A percentile compares a stretch with the other conserved stretches of the same genome.
Evolutionary conservation across 2,329 filamentous ascomycete species (phyloP).

Genomic region (Fusarium concolor): DNA sequence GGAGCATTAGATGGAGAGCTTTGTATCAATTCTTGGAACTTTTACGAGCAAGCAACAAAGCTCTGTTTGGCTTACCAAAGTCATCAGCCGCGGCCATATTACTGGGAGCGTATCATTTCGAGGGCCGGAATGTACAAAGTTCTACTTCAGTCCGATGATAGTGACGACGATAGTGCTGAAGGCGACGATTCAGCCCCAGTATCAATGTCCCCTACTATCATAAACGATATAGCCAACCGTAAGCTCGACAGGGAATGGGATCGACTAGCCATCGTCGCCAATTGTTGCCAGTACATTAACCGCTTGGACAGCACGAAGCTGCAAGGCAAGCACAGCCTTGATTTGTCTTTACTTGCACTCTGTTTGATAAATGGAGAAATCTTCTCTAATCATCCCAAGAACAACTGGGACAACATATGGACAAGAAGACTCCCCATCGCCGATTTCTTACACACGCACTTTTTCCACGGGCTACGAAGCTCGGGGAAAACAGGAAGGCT

Average conservation of each 20-base stretch:
- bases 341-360: neutral
- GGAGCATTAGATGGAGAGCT: neutral
- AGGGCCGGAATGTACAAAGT: neutral
- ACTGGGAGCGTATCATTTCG: accelerated
- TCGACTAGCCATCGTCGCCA: neutral
- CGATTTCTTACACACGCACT: neutral
- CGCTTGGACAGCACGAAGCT: neutral
- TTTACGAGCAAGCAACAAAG: neutral
- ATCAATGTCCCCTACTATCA: no score
- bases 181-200: neutral
- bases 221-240: no score
- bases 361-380: neutral
- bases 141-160: neutral
- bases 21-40: neutral
- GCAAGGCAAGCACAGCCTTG: accelerated
- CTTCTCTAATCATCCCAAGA: neutral
- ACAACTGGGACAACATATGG: accelerated
- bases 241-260: no score
- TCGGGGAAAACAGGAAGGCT: neutral
- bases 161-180: no score
- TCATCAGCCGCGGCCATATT: neutral
- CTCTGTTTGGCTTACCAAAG: neutral
- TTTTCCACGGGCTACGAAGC: neutral
- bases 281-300: neutral
- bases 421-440: neutral